Percentiles rank a stretch among this genome's conserved stretches.
Conservation (phyloP, 176 grass and related monocot species). For the Musa beccarii region DNA sequence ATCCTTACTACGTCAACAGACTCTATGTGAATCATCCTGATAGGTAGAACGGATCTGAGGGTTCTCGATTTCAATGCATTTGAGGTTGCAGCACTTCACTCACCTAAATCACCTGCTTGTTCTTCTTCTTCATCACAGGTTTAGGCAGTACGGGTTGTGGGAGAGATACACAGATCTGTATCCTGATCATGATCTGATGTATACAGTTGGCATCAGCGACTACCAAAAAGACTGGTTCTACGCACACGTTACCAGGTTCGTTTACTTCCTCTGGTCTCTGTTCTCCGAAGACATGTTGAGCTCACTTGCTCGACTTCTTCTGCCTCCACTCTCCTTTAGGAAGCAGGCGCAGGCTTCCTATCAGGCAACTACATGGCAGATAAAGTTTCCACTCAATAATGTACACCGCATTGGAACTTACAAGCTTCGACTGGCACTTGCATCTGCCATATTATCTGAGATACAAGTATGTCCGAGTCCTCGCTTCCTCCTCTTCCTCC, state of each 20-base stretch:
- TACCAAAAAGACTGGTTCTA: constrained; percentile 79
- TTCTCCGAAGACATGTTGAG: neutral
- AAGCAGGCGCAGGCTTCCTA: neutral
- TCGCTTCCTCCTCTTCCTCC: neutral
- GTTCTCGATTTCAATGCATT: neutral
- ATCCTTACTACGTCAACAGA: constrained; percentile 57
- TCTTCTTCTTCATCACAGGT: neutral
- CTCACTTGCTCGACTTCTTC: no score
- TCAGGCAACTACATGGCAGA: neutral
- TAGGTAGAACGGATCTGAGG: constrained; percentile 7
- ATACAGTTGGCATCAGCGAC: neutral
- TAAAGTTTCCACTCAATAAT: neutral
- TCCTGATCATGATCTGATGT: constrained; percentile 43
- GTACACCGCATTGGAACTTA: neutral
- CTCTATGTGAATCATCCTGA: constrained; percentile 66
- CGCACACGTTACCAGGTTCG: constrained; percentile 78
- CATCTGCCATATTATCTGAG: neutral
- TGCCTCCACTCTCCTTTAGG: neutral
- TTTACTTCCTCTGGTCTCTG: neutral
- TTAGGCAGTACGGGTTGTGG: constrained; percentile 71
- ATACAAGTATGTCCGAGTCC: neutral
- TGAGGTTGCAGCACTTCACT: no score
- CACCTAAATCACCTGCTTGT: no score
- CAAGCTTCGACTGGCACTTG: neutral
- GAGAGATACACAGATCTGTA: constrained; percentile 75